phyloP scores from a whole-genome alignment of 371 early-diverging fungal genomes.

The Syncephalis plumigaleata region DNA sequence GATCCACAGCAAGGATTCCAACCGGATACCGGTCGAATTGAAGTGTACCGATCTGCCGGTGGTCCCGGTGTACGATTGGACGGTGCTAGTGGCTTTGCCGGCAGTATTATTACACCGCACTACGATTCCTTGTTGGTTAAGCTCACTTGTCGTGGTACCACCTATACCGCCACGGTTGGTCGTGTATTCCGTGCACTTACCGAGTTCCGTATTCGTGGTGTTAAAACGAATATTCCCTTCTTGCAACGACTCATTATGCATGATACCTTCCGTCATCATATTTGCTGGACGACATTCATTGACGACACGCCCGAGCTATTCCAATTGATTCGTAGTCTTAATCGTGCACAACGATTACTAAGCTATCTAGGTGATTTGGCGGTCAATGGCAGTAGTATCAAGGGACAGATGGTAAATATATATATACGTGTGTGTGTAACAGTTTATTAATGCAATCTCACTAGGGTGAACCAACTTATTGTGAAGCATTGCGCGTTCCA shows the following conservation, averaged over 20 bases:
- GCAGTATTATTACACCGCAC: constrained; percentile 82
- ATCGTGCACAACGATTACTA: constrained; percentile 77
- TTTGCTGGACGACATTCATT: constrained; percentile 92
- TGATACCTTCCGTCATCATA: constrained; percentile 51
- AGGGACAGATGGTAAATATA: constrained; percentile 45
- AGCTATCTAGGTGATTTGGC: constrained; percentile 77
- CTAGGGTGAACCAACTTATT: constrained; percentile 10
- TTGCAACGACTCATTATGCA: constrained; percentile 70
- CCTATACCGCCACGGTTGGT: constrained; percentile 73
- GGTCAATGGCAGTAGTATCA: constrained; percentile 82
- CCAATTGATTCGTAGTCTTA: constrained; percentile 46
- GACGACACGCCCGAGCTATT: constrained; percentile 87
- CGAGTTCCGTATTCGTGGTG: constrained; percentile 90
- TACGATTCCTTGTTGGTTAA: constrained; percentile 95
- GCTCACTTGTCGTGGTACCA: constrained; percentile 68
- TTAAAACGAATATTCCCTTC: constrained; percentile 92
- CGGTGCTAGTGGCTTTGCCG: constrained; percentile 77
- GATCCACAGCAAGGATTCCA: constrained; percentile 75
- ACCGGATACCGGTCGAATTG: constrained; percentile 89
- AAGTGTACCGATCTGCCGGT: constrained; percentile 74
- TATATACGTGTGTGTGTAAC: too few species aligned
- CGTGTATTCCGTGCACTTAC: constrained; percentile 74
- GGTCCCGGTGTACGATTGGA: constrained; percentile 86
- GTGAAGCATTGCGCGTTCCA: background rate
- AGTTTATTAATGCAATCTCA: too few species aligned